Conservation (phyloP, 2,329 filamentous ascomycete species). For the Cercospora sp. region DNA sequence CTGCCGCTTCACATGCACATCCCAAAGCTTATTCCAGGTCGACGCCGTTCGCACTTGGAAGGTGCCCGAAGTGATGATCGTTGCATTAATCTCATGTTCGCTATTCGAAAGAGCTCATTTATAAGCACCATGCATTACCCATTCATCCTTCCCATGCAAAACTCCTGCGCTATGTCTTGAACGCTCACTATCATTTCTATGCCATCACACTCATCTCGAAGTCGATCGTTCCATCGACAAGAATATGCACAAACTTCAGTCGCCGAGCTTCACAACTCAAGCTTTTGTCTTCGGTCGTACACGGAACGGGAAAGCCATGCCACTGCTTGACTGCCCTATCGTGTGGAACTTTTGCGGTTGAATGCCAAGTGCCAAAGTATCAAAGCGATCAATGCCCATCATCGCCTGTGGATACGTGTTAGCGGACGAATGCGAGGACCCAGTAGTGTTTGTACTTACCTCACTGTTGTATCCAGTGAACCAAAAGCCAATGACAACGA, state of each 20-base stretch:
- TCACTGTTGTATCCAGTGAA: constrained; percentile 68
- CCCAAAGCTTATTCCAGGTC: not conserved
- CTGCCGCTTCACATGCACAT: not conserved
- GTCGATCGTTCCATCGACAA: not conserved
- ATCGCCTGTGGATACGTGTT: constrained; percentile 23
- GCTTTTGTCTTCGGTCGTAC: constrained; percentile 1
- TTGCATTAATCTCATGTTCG: not conserved
- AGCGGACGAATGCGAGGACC: not conserved
- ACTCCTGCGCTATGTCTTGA: not conserved
- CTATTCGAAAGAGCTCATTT: not conserved
- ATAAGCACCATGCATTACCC: not conserved
- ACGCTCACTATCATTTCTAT: constrained; percentile 4
- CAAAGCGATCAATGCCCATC: constrained; percentile 30
- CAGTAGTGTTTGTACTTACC: constrained; percentile 28
- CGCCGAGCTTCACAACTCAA: not conserved
- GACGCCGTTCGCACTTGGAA: not conserved
- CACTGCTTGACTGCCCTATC: constrained; percentile 25
- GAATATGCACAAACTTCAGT: not conserved
- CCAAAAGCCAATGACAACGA: constrained; percentile 89
- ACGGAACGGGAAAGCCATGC: constrained; percentile 16
- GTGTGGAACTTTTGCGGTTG: constrained; percentile 24
- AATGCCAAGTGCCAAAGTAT: constrained; percentile 28
- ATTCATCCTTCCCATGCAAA: not conserved
- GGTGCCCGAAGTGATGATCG: not conserved
- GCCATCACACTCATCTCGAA: not conserved